Evolutionary conservation across 2,329 filamentous ascomycete genomes (phyloP), one percentile per base, ranked within the genome.

Genomic region (Podosphaera aphanis): DNA sequence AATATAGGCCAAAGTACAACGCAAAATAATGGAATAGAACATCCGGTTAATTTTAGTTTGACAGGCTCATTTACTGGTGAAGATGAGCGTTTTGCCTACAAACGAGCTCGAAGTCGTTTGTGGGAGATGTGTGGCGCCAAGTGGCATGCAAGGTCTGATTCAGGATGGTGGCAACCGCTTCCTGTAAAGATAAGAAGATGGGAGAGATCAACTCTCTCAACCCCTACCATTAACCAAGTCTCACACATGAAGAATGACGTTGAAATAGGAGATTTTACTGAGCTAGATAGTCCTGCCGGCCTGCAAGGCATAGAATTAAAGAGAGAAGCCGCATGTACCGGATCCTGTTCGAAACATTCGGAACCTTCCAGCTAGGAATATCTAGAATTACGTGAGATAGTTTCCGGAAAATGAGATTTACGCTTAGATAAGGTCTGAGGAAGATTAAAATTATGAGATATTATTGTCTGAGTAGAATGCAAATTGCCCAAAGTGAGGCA

Each of bases 81-180:
- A 57, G 83, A 88, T 58, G 82, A 88, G 59, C 67, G 74, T 11
- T 90, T 90, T 57, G 82, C 82, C 0, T 86, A 84, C 53, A 83
- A 83, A 60, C 68, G 83, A 20, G 83, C 82, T 1, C 68, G 74
- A 38, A 83, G 77, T 51, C 66, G 83, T n/a, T 63, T 90, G 2
- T 90, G 81, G 82, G 81, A 90, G 62, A 74, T 90, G 57, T 88
- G 81, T 59, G 74, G 79, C 16, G 66, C 65, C 33, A 65, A 70
- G 49, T 88, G 82, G 82, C 83, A 83, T 63, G 67, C 68, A 2
- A 63, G 79, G 41, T 64, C 62, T 3, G 71, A 69, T 3, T 62
- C 66, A 5, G 66, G 61, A 6, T 86, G 81, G 80, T 79, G 77
- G 71, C 69, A 69, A 49, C 81, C 81, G 2, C 56, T 85, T 35